Conservation (phyloP, 2,329 filamentous ascomycete genomes). For the Exophiala sp. region DNA sequence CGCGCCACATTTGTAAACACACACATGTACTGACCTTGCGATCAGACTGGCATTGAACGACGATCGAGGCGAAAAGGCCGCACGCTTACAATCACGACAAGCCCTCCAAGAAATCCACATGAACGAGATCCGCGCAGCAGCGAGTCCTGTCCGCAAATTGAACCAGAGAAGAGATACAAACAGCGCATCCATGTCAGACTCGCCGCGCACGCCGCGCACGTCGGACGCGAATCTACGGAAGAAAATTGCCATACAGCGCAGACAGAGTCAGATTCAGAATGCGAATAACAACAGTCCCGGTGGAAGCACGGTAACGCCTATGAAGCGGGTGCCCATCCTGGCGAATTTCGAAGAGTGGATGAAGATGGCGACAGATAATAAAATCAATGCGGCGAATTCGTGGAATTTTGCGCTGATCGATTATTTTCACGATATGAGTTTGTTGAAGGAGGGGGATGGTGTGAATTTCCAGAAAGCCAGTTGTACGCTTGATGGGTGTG, state of each 20-base stretch:
- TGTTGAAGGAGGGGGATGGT: slow-evolving; percentile 91
- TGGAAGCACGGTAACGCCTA: slow-evolving; percentile 23
- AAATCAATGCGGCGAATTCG: slow-evolving; percentile 96
- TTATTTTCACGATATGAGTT: slow-evolving; percentile 98
- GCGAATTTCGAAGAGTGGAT: slow-evolving; percentile 99
- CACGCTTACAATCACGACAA: slow-evolving; percentile 80
- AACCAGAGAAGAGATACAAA: slow-evolving; percentile 47
- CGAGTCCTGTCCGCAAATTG: slow-evolving; percentile 66
- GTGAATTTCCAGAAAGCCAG: slow-evolving; percentile 99
- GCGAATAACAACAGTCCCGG: slow-evolving; percentile 4
- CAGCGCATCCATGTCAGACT: slow-evolving; percentile 54
- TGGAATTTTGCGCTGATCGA: slow-evolving; percentile 99
- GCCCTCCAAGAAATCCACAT: slow-evolving; percentile 86
- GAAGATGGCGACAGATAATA: slow-evolving; percentile 99
- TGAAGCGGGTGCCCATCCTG: slow-evolving; percentile 62
- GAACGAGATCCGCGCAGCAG: slow-evolving; percentile 83
- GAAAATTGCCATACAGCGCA: slow-evolving; percentile 9
- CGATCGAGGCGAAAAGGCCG: slow-evolving; percentile 86
- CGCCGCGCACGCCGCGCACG: slow-evolving; percentile 54
- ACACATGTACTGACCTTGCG: background rate
- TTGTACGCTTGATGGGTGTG: slow-evolving; percentile 94
- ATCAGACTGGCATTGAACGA: slow-evolving; percentile 90
- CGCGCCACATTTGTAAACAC: background rate
- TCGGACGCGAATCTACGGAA: slow-evolving; percentile 27
- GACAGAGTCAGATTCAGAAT: slow-evolving; percentile 6